Conservation (phyloP, 495 filamentous ascomycete genomes). For the Penicillium riverlandense region DNA sequence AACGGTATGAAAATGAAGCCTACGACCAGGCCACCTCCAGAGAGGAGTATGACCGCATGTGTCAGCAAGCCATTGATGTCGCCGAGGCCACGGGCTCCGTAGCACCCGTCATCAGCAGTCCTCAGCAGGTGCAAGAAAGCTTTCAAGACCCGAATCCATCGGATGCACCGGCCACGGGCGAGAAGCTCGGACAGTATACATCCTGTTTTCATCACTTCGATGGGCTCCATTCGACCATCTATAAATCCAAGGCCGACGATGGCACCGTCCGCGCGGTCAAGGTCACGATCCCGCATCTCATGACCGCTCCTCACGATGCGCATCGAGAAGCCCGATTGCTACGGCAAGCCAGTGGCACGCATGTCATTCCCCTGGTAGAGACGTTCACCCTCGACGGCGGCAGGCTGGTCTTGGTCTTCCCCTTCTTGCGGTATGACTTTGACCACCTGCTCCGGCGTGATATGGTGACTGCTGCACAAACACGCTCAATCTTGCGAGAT, state of each 20-base stretch:
- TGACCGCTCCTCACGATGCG: conserved; percentile 74
- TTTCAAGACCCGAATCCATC: conserved; percentile 2
- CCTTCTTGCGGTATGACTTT: conserved; percentile 70
- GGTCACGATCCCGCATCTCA: conserved; percentile 66
- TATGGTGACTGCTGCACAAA: conserved; percentile 35
- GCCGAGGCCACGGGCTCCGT: conserved; percentile 18
- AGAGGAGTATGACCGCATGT: conserved; percentile 42
- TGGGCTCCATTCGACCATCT: conserved; percentile 80
- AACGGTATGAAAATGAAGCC: conserved; percentile 29
- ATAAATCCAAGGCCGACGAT: conserved; percentile 43
- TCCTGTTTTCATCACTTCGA: conserved; percentile 63
- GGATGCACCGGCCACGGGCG: conserved; percentile 12
- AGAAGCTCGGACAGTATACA: conserved; percentile 61
- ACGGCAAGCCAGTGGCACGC: conserved; percentile 31
- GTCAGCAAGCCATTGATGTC: conserved; percentile 33
- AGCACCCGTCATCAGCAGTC: conserved; percentile 11
- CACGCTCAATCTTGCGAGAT: conserved; percentile 48
- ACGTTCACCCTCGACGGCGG: conserved; percentile 66
- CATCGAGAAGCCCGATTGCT: conserved; percentile 71
- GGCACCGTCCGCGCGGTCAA: conserved; percentile 66
- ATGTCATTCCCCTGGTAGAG: conserved; percentile 62
- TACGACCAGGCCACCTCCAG: conserved; percentile 33
- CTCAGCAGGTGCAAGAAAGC: conserved; percentile 9
- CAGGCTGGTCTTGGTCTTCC: conserved; percentile 71
- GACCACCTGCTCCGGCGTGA: conserved; percentile 49